A percentile compares a stretch with the other conserved stretches of the same genome.
Evolutionary conservation across 306 rosid genomes (phyloP).

Genomic region (Datisca glomerata): DNA sequence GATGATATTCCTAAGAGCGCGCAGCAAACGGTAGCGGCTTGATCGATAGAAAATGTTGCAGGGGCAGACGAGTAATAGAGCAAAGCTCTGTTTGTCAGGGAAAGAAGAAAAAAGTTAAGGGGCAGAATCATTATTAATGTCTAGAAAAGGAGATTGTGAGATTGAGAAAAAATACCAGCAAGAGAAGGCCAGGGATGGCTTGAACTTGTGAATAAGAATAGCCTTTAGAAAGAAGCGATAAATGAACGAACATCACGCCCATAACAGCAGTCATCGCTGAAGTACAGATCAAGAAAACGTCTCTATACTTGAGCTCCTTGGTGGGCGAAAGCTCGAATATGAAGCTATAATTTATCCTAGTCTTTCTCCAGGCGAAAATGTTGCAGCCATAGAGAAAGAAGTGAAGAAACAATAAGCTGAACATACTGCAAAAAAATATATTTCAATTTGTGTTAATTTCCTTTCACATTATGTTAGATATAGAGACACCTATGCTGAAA

Average conservation of each 20-base stretch:
- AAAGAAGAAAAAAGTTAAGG: not conserved
- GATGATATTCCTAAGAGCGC: constrained; percentile 76
- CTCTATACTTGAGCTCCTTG: constrained; percentile 79
- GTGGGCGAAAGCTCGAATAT: constrained; percentile 69
- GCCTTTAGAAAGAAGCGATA: constrained; percentile 64
- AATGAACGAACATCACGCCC: constrained; percentile 76
- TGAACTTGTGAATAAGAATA: constrained; percentile 61
- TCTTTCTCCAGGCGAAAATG: constrained; percentile 78
- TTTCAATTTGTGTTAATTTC: constrained; percentile 8
- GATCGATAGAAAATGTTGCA: constrained; percentile 67
- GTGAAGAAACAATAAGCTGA: constrained; percentile 91
- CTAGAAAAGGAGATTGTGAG: constrained; percentile 1
- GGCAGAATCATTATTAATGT: not conserved
- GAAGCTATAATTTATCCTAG: constrained; percentile 82
- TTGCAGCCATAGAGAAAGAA: constrained; percentile 91
- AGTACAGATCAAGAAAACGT: constrained; percentile 73
- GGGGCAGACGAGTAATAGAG: constrained; percentile 63
- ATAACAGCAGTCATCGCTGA: constrained; percentile 62
- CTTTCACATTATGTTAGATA: not conserved
- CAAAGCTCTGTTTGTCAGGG: constrained; percentile 39
- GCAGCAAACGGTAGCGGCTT: constrained; percentile 63
- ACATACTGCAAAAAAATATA: constrained; percentile 68
- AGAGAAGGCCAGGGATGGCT: constrained; percentile 70
- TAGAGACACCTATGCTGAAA: not conserved
- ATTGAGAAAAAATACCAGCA: constrained; percentile 70